A percentile compares a stretch with the other conserved stretches of the same genome.
Conservation (phyloP, 2,329 filamentous ascomycete species). For the Teratosphaeriaceae sp. region DNA sequence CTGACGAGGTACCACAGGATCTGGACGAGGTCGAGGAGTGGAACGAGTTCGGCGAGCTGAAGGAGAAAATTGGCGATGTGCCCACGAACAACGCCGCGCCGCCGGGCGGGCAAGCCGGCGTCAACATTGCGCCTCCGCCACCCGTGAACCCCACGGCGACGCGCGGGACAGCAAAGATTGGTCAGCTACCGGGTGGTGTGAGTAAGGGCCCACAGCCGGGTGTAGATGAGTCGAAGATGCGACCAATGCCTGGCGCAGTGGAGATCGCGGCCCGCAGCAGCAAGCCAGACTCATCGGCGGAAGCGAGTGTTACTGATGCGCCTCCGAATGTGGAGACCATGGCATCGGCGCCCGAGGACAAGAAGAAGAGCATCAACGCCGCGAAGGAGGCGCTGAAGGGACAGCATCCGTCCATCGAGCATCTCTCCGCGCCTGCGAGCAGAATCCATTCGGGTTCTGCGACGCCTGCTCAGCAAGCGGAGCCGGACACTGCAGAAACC, state of each 20-base stretch:
- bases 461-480: slow-evolving; percentile 20
- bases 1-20: slow-evolving; percentile 55
- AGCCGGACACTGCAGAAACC: background rate
- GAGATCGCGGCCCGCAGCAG: slow-evolving; percentile 22
- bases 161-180: slow-evolving; percentile 12
- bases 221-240: slow-evolving; percentile 16
- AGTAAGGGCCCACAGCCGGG: slow-evolving; percentile 19
- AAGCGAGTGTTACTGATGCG: slow-evolving; percentile 6
- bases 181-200: slow-evolving; percentile 6
- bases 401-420: slow-evolving; percentile 12
- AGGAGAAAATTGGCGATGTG: slow-evolving; percentile 65
- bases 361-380: slow-evolving; percentile 19
- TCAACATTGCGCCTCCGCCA: slow-evolving; percentile 20
- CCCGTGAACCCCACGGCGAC: slow-evolving; percentile 14
- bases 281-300: slow-evolving; percentile 1
- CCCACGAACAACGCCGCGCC: slow-evolving; percentile 26
- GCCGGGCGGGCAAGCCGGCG: slow-evolving; percentile 20
- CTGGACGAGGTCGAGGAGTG: slow-evolving; percentile 93
- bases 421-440: slow-evolving; percentile 21
- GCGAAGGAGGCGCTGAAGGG: slow-evolving; percentile 13
- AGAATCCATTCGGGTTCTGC: slow-evolving; percentile 25
- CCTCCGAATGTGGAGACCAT: slow-evolving; percentile 21
- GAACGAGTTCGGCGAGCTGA: slow-evolving; percentile 97
- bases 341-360: slow-evolving; percentile 19
- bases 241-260: slow-evolving; percentile 27